phyloP scores from a whole-genome alignment of 257 asterid genomes.

The Lavandula angustifolia region DNA sequence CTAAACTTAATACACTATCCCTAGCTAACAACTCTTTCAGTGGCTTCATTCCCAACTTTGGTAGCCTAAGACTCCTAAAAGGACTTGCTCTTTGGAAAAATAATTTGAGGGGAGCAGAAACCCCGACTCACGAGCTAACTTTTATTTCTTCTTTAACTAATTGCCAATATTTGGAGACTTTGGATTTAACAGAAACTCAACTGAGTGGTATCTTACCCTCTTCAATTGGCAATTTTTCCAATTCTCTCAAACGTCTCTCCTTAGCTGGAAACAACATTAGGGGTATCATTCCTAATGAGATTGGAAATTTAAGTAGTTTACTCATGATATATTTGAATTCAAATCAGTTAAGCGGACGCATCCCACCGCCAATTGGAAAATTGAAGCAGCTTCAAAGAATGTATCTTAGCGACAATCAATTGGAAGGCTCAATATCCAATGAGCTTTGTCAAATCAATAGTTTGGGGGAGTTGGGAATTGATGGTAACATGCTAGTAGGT shows the following conservation, averaged over 20 bases:
- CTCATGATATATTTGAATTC: too few relatives aligned
- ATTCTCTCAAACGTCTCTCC: too few relatives aligned
- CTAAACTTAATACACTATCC: not conserved
- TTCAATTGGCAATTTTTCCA: not conserved
- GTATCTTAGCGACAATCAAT: not conserved
- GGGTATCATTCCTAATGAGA: not conserved
- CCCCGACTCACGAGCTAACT: not conserved
- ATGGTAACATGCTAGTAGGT: not conserved
- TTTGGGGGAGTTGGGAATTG: too few relatives aligned
- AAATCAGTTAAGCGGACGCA: not conserved
- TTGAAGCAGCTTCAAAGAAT: not conserved
- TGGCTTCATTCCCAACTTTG: not conserved
- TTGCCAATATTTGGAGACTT: not conserved
- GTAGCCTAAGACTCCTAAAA: not conserved
- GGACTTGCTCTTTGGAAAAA: not conserved
- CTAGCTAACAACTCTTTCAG: not conserved
- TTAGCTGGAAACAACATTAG: too few relatives aligned
- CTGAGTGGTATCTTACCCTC: not conserved
- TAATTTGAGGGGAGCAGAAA: not conserved
- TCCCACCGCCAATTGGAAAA: slow-evolving; percentile 9
- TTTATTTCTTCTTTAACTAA: not conserved
- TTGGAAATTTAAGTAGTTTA: not conserved
- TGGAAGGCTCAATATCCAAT: not conserved
- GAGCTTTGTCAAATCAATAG: not conserved
- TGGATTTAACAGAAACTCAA: not conserved